Evolutionary conservation across 257 asterid genomes (phyloP).

Genomic region (Mentha longifolia): DNA sequence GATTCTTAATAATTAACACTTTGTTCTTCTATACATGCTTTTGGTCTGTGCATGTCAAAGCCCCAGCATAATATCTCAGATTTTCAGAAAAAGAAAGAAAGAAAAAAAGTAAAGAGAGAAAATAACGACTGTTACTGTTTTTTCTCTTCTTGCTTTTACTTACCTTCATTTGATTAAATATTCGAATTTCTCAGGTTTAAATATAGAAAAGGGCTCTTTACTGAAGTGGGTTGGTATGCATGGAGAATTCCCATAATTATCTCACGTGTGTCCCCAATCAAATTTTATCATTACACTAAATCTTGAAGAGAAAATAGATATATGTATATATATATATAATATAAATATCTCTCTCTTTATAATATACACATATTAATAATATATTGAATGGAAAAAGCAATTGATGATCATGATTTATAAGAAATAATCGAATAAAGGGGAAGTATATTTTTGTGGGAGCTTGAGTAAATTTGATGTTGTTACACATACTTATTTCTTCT

Average conservation of each 20-base stretch:
- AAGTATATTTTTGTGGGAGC: background rate
- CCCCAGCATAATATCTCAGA: conserved; percentile 21
- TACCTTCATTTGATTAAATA: background rate
- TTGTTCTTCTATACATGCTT: conserved; percentile 29
- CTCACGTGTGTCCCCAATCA: conserved; percentile 43
- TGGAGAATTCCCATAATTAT: conserved; percentile 35
- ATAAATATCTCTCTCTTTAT: no score
- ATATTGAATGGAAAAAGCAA: background rate
- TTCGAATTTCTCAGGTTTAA: background rate
- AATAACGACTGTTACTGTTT: background rate
- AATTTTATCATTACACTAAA: conserved; percentile 35
- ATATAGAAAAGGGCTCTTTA: background rate
- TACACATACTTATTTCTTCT: background rate
- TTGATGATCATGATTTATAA: background rate
- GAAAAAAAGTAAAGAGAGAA: no score
- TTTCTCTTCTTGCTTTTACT: no score
- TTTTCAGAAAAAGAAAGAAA: background rate
- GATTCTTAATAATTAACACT: conserved; percentile 31
- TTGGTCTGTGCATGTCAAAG: conserved; percentile 30
- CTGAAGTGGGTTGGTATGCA: conserved; percentile 40
- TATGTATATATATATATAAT: no score
- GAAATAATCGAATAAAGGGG: background rate
- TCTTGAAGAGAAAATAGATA: conserved; percentile 25
- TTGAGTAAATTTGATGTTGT: background rate
- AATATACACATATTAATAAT: no score